These are phyloP conservation scores for Stemphylium beticola DNA, from an alignment of 2,329 filamentous ascomycete species.

Conservation along the genomic window DNA sequence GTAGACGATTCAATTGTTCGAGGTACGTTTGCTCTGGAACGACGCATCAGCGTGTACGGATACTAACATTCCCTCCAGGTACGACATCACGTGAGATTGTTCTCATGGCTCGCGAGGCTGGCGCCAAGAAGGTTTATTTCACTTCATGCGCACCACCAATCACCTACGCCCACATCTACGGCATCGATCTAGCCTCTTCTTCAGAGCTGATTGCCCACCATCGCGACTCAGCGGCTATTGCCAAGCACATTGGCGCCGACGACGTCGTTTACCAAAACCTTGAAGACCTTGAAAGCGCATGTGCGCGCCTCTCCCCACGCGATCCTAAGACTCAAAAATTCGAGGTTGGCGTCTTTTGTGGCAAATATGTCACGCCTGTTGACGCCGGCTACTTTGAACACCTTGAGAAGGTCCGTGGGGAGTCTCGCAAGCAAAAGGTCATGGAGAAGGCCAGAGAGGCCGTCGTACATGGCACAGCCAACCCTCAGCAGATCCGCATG, in stretches of 20 bases:
- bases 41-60: neutral
- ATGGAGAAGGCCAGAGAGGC: conserved; percentile 69
- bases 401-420: conserved; percentile 72
- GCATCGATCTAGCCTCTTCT: conserved; percentile 75
- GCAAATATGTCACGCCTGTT: conserved; percentile 82
- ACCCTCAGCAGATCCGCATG: conserved; percentile 65
- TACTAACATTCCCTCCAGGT: neutral
- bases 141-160: conserved; percentile 83
- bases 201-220: conserved; percentile 75
- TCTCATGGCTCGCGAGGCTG: conserved; percentile 82
- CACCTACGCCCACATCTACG: conserved; percentile 64
- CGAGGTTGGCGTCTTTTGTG: conserved; percentile 91
- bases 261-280: conserved; percentile 79
- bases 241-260: conserved; percentile 73
- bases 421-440: conserved; percentile 71
- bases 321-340: conserved; percentile 68
- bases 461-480: conserved; percentile 67
- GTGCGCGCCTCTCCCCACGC: conserved; percentile 71
- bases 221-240: conserved; percentile 66
- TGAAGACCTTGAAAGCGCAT: conserved; percentile 79
- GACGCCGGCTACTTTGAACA: conserved; percentile 82
- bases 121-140: conserved; percentile 82
- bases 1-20: conserved; percentile 92
- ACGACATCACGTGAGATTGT: conserved; percentile 83
- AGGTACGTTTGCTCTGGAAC: conserved; percentile 52